These are phyloP conservation scores for Cladorrhinum samala DNA, from an alignment of 495 filamentous ascomycete species.

Conservation along the genomic window DNA sequence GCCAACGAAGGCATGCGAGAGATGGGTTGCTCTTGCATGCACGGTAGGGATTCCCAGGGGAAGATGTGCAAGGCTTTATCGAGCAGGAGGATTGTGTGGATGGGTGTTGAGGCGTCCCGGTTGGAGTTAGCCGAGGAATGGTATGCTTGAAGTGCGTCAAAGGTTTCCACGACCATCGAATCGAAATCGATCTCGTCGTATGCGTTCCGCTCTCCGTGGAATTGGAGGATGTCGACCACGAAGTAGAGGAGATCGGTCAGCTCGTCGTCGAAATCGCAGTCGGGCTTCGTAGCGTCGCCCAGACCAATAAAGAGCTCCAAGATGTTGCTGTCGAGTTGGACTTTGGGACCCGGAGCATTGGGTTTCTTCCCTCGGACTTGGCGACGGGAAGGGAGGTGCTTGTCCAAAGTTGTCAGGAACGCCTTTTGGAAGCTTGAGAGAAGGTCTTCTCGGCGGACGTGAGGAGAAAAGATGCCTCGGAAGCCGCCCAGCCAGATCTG, in stretches of 20 bases:
- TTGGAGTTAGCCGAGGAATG: conserved; percentile 48
- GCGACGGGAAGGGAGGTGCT: conserved; percentile 82
- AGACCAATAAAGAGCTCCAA: conserved; percentile 84
- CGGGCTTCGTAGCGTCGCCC: conserved; percentile 59
- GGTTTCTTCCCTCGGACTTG: conserved; percentile 42
- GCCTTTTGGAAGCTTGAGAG: conserved; percentile 66
- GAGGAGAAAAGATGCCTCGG: conserved; percentile 78
- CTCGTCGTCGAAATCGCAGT: conserved; percentile 71
- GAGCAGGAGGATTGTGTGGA: conserved; percentile 85
- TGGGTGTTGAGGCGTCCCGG: conserved; percentile 30
- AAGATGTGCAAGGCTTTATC: conserved; percentile 86
- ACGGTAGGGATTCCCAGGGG: conserved; percentile 93
- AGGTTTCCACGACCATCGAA: conserved; percentile 73
- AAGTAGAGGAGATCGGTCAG: conserved; percentile 90
- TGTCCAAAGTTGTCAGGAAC: conserved; percentile 78
- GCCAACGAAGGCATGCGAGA: conserved; percentile 79
- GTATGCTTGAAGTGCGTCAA: conserved; percentile 73
- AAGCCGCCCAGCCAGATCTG: conserved; percentile 94
- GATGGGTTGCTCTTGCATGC: conserved; percentile 69
- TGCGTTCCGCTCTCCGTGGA: conserved; percentile 91
- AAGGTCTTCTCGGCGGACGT: conserved; percentile 51
- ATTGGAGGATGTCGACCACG: conserved; percentile 92
- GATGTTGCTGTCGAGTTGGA: conserved; percentile 68
- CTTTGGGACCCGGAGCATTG: conserved; percentile 29
- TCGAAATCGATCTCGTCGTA: conserved; percentile 98